Percentiles rank a stretch among this genome's conserved stretches.
phyloP scores from a whole-genome alignment of 768 basidiomycete genomes.

The Russula ochroleuca region DNA sequence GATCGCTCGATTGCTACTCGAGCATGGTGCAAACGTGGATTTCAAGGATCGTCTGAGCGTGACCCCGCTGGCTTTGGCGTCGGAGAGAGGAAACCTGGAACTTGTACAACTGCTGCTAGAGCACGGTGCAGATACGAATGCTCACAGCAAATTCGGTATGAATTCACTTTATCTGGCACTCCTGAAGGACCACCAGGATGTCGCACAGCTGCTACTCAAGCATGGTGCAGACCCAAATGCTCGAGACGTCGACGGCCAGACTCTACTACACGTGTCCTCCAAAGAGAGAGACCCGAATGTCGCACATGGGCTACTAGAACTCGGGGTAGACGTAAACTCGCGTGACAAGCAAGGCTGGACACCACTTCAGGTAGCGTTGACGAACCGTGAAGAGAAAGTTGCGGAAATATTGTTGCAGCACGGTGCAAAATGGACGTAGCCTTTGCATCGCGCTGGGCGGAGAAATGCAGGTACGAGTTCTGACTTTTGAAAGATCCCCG shows the following conservation, averaged over 20 bases:
- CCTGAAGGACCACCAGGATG: background rate
- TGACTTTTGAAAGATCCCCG: too few relatives aligned
- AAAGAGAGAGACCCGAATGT: background rate
- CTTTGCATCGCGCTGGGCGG: too few relatives aligned
- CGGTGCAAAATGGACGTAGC: background rate
- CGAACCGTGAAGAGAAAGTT: background rate
- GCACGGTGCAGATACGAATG: background rate
- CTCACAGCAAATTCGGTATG: fast-evolving
- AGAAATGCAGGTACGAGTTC: too few relatives aligned
- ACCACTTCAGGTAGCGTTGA: background rate
- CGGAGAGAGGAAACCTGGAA: background rate
- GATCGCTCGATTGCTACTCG: background rate
- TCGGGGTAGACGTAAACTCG: background rate
- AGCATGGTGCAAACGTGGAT: background rate
- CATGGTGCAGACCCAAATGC: background rate
- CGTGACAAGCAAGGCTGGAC: background rate
- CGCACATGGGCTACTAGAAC: background rate
- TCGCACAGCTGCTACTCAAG: background rate
- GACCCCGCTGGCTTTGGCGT: too few relatives aligned
- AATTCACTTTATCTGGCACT: background rate
- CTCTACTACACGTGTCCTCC: background rate
- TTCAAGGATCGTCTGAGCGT: too few relatives aligned
- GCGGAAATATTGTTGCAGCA: background rate
- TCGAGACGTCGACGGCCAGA: background rate
- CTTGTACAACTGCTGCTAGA: background rate